These are phyloP conservation scores for Russula foetens DNA, from an alignment of 768 basidiomycete species.

Conservation along the genomic window DNA sequence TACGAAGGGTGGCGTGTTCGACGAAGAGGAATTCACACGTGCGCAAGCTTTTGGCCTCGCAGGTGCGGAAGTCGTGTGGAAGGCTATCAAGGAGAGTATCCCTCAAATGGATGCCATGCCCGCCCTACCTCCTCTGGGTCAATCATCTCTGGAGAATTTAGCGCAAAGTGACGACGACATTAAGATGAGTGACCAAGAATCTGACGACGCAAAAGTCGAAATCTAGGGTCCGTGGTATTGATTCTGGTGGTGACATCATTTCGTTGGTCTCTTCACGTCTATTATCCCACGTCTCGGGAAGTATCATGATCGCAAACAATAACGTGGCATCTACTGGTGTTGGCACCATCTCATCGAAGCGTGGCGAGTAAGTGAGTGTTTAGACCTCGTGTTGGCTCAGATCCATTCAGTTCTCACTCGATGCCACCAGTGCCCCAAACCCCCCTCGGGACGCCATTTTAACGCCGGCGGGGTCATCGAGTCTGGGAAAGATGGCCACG, in stretches of 20 bases:
- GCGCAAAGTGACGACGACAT: slow-evolving; percentile 4
- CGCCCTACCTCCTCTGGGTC: not conserved
- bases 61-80: slow-evolving; percentile 43
- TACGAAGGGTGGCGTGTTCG: slow-evolving; percentile 28
- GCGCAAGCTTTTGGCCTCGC: slow-evolving; percentile 42
- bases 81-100: slow-evolving; percentile 38
- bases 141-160: not conserved
- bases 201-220: slow-evolving; percentile 37
- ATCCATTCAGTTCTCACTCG: not conserved
- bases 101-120: slow-evolving; percentile 17
- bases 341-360: not conserved
- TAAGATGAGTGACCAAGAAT: slow-evolving; percentile 19
- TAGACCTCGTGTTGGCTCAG: not conserved
- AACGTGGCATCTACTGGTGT: not conserved
- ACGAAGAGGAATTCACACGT: slow-evolving; percentile 33
- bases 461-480: not conserved
- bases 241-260: not conserved
- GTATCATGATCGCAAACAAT: too few relatives aligned
- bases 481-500: not conserved
- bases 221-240: slow-evolving; percentile 25
- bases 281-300: too few relatives aligned
- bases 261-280: not conserved
- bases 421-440: not conserved
- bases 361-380: not conserved
- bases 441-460: not conserved